Conservation (phyloP, 1,284 basidiomycete species). For the Moesziomyces parantarcticus region DNA sequence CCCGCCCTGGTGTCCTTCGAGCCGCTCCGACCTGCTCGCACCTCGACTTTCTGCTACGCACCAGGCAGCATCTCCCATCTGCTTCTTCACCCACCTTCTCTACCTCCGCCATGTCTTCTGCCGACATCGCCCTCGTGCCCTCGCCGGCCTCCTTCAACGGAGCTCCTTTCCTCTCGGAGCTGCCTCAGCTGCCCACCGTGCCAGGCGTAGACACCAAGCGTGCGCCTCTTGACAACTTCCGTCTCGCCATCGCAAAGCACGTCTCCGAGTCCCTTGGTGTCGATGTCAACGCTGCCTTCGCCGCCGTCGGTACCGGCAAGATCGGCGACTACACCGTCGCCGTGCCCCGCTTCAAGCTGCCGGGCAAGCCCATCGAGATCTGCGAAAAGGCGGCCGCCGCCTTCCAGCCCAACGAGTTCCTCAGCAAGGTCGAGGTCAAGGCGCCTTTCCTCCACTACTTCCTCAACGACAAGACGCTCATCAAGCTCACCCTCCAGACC, state of each 20-base stretch:
- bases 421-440: conserved; percentile 50
- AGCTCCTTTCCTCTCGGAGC: conserved; percentile 66
- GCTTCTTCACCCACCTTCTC: conserved; percentile 12
- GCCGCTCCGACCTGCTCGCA: conserved; percentile 4
- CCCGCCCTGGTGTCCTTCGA: conserved; percentile 9
- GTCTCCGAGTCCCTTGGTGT: conserved; percentile 77
- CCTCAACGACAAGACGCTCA: conserved; percentile 73
- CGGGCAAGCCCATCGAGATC: conserved; percentile 82
- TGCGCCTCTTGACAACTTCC: conserved; percentile 84
- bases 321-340: conserved; percentile 88
- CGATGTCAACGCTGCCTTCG: conserved; percentile 74
- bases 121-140: conserved; percentile 43
- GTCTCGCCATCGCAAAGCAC: conserved; percentile 82
- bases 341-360: conserved; percentile 86
- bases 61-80: background rate
- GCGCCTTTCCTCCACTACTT: conserved; percentile 64
- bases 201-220: conserved; percentile 75
- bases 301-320: conserved; percentile 90
- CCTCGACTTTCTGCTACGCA: background rate
- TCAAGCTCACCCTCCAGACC: conserved; percentile 81
- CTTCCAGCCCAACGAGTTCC: conserved; percentile 61
- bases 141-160: conserved; percentile 68
- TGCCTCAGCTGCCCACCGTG: conserved; percentile 62
- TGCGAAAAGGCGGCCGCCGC: conserved; percentile 79
- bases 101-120: conserved; percentile 40